These are phyloP conservation scores for Globisporangium parvum DNA, from an alignment of 352 stramenopile genomes.

Conservation along the genomic window DNA sequence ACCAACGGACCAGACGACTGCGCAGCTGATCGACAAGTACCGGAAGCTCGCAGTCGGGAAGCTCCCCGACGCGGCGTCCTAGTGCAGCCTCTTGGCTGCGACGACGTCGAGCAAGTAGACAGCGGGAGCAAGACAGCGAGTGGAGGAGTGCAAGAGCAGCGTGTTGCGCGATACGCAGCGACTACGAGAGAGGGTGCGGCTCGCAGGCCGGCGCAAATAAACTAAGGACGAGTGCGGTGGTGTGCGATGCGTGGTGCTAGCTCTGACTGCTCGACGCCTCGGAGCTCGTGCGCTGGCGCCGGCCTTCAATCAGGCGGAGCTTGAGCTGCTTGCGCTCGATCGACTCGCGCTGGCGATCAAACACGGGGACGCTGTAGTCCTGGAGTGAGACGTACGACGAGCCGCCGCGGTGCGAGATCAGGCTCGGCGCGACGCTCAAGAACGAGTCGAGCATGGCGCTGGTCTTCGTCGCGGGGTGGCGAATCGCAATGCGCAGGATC, in stretches of 20 bases:
- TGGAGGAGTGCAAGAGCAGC: no score
- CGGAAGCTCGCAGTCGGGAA: slow-evolving; percentile 75
- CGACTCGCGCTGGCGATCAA: slow-evolving; percentile 68
- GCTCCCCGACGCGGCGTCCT: slow-evolving; percentile 19
- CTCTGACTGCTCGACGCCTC: slow-evolving; percentile 17
- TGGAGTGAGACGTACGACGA: slow-evolving; percentile 47
- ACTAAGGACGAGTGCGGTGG: background rate
- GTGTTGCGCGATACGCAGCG: no score
- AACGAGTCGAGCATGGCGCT: slow-evolving; percentile 67
- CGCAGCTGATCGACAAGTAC: slow-evolving; percentile 76
- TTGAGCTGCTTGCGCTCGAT: slow-evolving; percentile 74
- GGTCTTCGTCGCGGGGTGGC: slow-evolving; percentile 61
- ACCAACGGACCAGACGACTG: slow-evolving; percentile 53
- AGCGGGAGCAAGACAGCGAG: no score
- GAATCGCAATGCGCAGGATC: slow-evolving; percentile 73
- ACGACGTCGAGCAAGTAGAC: no score
- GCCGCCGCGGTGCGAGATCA: slow-evolving; percentile 37
- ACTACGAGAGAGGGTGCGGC: no score
- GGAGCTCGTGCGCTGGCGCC: slow-evolving; percentile 32
- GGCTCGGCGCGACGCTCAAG: slow-evolving; percentile 54
- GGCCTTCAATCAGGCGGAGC: slow-evolving; percentile 58
- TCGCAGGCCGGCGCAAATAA: no score
- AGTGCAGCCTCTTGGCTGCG: background rate
- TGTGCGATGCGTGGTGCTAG: background rate
- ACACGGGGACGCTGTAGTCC: slow-evolving; percentile 67